Conservation (phyloP, 345 rosid species). For the Salix brachista region DNA sequence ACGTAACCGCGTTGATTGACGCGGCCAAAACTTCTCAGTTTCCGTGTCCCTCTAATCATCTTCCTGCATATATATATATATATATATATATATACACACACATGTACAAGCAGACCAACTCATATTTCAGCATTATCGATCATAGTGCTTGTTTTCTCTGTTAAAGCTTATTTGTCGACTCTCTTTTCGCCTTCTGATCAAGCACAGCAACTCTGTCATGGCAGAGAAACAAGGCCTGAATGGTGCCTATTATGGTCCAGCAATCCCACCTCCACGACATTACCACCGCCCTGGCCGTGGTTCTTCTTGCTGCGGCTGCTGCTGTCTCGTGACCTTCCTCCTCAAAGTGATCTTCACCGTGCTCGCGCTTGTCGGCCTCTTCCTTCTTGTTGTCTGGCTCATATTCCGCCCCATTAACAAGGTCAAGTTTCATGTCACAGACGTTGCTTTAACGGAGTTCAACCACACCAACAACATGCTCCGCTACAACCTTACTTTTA, state of each 20-base stretch:
- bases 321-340: slow-evolving; percentile 55
- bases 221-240: slow-evolving; percentile 52
- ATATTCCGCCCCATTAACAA: slow-evolving; percentile 35
- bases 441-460: slow-evolving; percentile 35
- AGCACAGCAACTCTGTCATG: slow-evolving; percentile 24
- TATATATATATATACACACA: background rate
- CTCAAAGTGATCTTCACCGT: slow-evolving; percentile 37
- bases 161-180: background rate
- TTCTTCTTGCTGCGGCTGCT: slow-evolving; percentile 42
- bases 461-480: slow-evolving; percentile 28
- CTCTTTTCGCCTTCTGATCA: background rate
- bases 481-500: slow-evolving; percentile 28
- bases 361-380: slow-evolving; percentile 33
- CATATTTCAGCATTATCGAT: background rate
- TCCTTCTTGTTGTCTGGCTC: slow-evolving; percentile 39
- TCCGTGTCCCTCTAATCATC: background rate
- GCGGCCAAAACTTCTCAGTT: background rate
- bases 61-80: background rate
- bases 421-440: slow-evolving; percentile 39
- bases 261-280: slow-evolving; percentile 46
- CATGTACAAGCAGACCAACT: background rate
- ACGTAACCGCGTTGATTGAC: slow-evolving; percentile 34
- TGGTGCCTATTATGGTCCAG: slow-evolving; percentile 72
- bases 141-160: background rate
- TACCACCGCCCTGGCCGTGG: slow-evolving; percentile 52